Base-by-base conservation (phyloP, 1,284 basidiomycete species). In the Xerocomus minutiporus region DNA sequence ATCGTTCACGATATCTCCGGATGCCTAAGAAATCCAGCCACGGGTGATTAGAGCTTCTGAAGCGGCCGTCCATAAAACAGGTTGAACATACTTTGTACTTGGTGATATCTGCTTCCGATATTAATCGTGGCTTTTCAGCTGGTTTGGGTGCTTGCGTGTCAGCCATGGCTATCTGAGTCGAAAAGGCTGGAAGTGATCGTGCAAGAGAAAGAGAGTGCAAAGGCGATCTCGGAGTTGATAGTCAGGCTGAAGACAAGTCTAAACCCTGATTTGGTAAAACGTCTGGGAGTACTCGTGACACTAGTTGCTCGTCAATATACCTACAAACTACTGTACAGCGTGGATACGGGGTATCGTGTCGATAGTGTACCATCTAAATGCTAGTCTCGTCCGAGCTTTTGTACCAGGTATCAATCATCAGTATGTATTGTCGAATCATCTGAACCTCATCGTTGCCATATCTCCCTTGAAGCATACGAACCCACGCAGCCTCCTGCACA, bases 1-100 rank as follows among this genome's bases (percentile, higher is more conserved):
- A 65, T 83, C 81, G 66, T 89, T 81, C 44, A 91, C 84, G 70
- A 97, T 93, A 63, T 97, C 93, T 56, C 91, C 93, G 26, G 95
- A 94, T 29, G 83, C 80, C 88, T 96, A 59, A 45, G 44, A 47
- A 42, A 55, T 48, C 54, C 44, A 23, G 41, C 43, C 46, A 43
- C 8, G 12, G 20, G 53, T 42, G 42, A 50, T 66, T 34, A 59
- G 51, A 41, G 35, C 31, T 13, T 12, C 12, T 12, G 31, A 12
- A 32, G 31, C 12, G 12, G 8, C 45, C 45, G 38, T 34, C 35
- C 40, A 35, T 46, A 45, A 50, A 23, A 31, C 6, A 13, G 23
- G 17, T 39, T 17, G 47, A 29, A 47, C 72, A 56, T 60, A 88
- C 88, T 77, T 91, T 91, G 74, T 91, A 91, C 69, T 91, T 91